Base-by-base conservation (phyloP, 768 basidiomycete genomes). In the Hydnomerulius pinastri region DNA sequence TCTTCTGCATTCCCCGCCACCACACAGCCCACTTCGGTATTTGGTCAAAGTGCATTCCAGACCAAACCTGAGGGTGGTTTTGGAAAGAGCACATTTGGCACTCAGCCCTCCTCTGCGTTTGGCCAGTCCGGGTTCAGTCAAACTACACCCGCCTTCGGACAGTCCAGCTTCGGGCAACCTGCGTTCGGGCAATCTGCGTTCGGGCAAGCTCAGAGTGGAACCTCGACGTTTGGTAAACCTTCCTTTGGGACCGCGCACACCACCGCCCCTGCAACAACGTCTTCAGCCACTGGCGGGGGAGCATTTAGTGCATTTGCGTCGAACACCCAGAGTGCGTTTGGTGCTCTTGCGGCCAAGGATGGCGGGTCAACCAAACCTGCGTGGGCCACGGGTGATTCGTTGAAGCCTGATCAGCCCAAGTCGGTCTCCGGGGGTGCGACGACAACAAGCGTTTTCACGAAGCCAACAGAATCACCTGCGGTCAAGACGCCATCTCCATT, bases 181-280 rank as follows among this genome's bases (percentile, higher is more conserved):
- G 54, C 69, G 3, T 78, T 79, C 52, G 73, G 74, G 2, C 68
- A 73, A 41, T 53, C 73, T 17, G 58, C 63, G 2, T 64, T 70
- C 37, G 61, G 62, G 35, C 60, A 67, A 25, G 35, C 57, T 6
- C 49, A 54, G 30, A 41, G 41, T 10, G 51, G 54, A 29, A 15
- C 41, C 24, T 54, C 58, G 15, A 24, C 40, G 27, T 68, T 69
- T 17, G 65, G 57, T 4, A 59, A 65, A 49, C 24, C 63, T n/a
- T 39, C 63, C 3, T 54, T 66, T 18, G 56, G 50, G 15, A 46
- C 55, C 2, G 28, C 45, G 12, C 28, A 56, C 20, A 36, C 33
- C 6, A 38, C 60, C n/a, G 35, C 63, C 12, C 50, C 54, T 13
- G 38, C 46, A 25, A 40, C 46, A 12, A 21, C 56, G n/a, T n/a